Evolutionary conservation across 2,329 filamentous ascomycete genomes (phyloP).

Genomic region (Fusarium sp.): DNA sequence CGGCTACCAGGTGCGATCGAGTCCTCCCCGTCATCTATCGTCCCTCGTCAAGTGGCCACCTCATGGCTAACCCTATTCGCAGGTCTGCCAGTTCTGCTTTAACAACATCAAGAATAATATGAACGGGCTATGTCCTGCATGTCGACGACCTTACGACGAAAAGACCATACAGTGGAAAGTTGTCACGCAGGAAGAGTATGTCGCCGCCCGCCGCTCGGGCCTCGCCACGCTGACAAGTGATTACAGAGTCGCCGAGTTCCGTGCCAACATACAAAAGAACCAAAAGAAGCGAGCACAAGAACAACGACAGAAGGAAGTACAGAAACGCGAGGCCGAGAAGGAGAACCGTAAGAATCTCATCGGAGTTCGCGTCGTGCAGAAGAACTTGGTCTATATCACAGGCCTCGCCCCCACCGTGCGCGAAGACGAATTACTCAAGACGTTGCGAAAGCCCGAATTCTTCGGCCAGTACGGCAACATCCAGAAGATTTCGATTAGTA

Average conservation of each 20-base stretch:
- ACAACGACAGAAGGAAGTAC: slow-evolving; percentile 90
- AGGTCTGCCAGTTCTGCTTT: slow-evolving; percentile 99
- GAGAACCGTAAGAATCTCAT: slow-evolving; percentile 96
- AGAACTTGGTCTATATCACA: slow-evolving; percentile 98
- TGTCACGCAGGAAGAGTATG: slow-evolving; percentile 93
- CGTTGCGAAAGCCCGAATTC: slow-evolving; percentile 88
- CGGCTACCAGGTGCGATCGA: slow-evolving; percentile 85
- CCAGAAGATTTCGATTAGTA: slow-evolving; percentile 98
- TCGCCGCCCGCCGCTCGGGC: slow-evolving; percentile 35
- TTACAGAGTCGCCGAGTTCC: slow-evolving; percentile 76
- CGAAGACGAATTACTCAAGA: slow-evolving; percentile 92
- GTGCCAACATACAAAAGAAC: slow-evolving; percentile 84
- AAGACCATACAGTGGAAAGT: slow-evolving; percentile 98
- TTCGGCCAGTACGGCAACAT: slow-evolving; percentile 99
- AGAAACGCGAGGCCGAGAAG: slow-evolving; percentile 95
- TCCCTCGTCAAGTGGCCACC: slow-evolving; percentile 27
- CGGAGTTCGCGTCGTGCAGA: slow-evolving; percentile 94
- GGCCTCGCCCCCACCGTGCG: slow-evolving; percentile 91
- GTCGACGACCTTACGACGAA: slow-evolving; percentile 93
- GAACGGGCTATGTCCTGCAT: slow-evolving; percentile 98
- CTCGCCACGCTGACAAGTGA: slow-evolving; percentile 33
- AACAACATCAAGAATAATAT: slow-evolving; percentile 99
- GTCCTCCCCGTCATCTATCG: not conserved
- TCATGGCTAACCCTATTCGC: slow-evolving; percentile 32
- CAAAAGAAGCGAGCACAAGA: slow-evolving; percentile 90